Evolutionary conservation across 1,284 basidiomycete genomes (phyloP).

Genomic region (Lentinula novae-zelandiae): DNA sequence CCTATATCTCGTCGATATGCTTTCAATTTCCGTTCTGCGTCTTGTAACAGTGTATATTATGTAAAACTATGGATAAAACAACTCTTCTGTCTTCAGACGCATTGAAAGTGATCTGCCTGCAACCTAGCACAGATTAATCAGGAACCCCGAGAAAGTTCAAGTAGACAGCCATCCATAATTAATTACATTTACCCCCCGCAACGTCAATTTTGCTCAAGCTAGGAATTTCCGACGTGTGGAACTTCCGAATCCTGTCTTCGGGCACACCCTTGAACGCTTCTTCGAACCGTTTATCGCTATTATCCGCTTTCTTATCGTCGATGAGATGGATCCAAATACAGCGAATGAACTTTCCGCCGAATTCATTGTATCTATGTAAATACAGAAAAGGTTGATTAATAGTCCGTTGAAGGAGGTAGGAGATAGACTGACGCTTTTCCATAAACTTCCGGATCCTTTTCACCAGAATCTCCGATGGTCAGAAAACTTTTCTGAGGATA

Average conservation of each 20-base stretch:
- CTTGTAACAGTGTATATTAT: too few species aligned
- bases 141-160: background rate
- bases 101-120: too few species aligned
- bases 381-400: too few species aligned
- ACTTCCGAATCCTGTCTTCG: constrained; percentile 22
- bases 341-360: constrained; percentile 3
- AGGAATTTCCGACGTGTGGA: constrained; percentile 27
- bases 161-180: background rate
- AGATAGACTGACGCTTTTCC: constrained; percentile 10
- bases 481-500: constrained; percentile 16
- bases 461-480: constrained; percentile 14
- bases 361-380: background rate
- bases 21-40: too few species aligned
- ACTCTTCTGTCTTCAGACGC: background rate
- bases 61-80: background rate
- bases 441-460: constrained; percentile 17
- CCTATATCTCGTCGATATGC: too few species aligned
- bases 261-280: constrained; percentile 28
- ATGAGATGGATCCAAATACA: constrained; percentile 28
- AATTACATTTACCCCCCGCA: constrained; percentile 27
- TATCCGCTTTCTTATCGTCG: constrained; percentile 26
- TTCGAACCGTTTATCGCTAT: constrained; percentile 27
- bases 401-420: too few species aligned
- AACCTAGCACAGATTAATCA: background rate
- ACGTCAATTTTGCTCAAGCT: constrained; percentile 26